A percentile compares a stretch with the other conserved stretches of the same genome.
Conservation (phyloP, 108 stramenopile genomes). For the Pseudonitzschia multistriata region DNA sequence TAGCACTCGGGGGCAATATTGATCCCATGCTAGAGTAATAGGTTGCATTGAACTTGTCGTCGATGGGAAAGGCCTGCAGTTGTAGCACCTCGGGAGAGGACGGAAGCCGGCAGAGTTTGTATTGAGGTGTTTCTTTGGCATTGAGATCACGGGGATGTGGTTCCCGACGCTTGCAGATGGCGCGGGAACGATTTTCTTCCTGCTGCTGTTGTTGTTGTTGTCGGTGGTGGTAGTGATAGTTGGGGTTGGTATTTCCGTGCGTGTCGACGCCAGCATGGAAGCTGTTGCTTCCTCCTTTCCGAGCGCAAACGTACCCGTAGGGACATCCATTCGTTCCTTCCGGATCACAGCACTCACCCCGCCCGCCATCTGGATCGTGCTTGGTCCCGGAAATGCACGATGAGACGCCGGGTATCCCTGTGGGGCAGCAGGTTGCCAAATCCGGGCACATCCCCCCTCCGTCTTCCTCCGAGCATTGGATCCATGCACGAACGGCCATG, state of each 20-base stretch:
- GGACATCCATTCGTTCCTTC: constrained; percentile 31
- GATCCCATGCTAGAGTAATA: constrained; percentile 35
- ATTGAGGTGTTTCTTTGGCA: constrained; percentile 19
- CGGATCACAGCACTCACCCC: constrained; percentile 35
- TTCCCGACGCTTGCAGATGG: not conserved
- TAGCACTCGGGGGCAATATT: not conserved
- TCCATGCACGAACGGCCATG: too few relatives aligned
- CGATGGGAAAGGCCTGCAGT: constrained; percentile 32
- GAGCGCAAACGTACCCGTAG: constrained; percentile 36
- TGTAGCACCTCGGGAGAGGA: not conserved
- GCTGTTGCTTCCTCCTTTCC: too few relatives aligned
- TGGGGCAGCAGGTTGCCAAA: constrained; percentile 36
- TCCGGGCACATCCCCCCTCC: constrained; percentile 44
- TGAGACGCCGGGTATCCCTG: constrained; percentile 24
- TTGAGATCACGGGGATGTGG: not conserved
- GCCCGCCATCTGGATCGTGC: constrained; percentile 18
- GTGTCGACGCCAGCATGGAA: not conserved
- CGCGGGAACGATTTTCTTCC: too few relatives aligned
- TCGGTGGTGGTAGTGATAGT: not conserved
- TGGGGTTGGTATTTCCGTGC: not conserved
- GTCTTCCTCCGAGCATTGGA: constrained; percentile 20
- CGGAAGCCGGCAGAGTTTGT: constrained; percentile 28
- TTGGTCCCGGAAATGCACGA: constrained; percentile 32
- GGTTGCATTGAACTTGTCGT: not conserved
- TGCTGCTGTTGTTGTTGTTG: not conserved